A percentile compares a stretch with the other conserved stretches of the same genome.
phyloP scores from a whole-genome alignment of 2,329 filamentous ascomycete species.

The Fusarium neocosmosporiellum region DNA sequence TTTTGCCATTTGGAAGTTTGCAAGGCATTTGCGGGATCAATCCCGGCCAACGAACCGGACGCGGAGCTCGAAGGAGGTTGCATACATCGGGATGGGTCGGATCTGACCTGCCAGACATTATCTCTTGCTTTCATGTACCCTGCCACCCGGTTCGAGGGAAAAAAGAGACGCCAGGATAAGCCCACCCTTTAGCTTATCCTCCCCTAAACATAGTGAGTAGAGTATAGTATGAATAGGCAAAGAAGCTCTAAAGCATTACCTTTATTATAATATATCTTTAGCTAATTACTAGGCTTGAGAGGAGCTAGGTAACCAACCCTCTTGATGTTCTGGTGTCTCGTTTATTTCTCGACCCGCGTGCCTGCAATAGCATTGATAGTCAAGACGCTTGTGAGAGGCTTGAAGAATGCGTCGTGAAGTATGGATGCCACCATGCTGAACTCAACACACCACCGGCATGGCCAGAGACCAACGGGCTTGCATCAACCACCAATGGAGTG shows the following conservation, averaged over 20 bases:
- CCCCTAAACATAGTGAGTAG: not conserved
- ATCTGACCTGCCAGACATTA: not conserved
- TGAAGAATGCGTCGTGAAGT: not conserved
- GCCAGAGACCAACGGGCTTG: slow-evolving; percentile 17
- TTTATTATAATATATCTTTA: not conserved
- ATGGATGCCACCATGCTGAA: not conserved
- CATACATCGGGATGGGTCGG: not conserved
- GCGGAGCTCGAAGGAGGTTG: not conserved
- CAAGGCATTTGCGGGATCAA: not conserved
- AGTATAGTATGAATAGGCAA: not conserved
- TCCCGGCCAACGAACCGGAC: not conserved
- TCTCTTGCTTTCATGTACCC: not conserved
- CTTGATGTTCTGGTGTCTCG: not conserved
- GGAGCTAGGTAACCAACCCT: not conserved
- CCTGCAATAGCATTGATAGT: not conserved
- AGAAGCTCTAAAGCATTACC: not conserved
- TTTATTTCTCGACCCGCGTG: no score
- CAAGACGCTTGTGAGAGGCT: slow-evolving; percentile 1
- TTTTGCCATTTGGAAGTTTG: not conserved
- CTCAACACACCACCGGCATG: not conserved
- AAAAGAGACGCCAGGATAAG: no score
- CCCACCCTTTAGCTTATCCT: not conserved
- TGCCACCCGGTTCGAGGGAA: not conserved
- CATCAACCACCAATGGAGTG: slow-evolving; percentile 12
- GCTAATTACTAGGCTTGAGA: not conserved